Evolutionary conservation across 108 stramenopile genomes (phyloP).

Genomic region (Skeletonema menzelii): DNA sequence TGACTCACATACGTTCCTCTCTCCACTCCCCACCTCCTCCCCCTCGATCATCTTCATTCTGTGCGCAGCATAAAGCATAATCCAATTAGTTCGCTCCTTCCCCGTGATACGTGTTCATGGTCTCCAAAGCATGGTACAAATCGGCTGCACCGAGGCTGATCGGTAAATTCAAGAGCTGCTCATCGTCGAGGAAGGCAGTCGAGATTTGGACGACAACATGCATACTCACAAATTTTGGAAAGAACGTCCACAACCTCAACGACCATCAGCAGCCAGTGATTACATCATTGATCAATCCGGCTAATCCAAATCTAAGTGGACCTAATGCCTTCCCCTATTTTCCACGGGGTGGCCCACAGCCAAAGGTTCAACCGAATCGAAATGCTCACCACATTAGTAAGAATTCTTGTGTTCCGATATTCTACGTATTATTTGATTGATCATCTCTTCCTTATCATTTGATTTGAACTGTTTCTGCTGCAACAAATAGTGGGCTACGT

Average conservation of each 20-base stretch:
- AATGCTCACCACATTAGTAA: conserved; percentile 42
- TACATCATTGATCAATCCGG: conserved; percentile 59
- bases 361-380: conserved; percentile 1
- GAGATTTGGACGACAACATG: conserved; percentile 84
- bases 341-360: conserved; percentile 49
- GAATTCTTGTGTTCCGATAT: too few relatives aligned
- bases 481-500: conserved; percentile 58
- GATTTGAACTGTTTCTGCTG: too few relatives aligned
- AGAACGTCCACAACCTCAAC: neutral
- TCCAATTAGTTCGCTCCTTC: too few relatives aligned
- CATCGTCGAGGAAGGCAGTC: conserved; percentile 16
- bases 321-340: conserved; percentile 76
- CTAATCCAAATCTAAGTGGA: conserved; percentile 72
- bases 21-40: too few relatives aligned
- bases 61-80: too few relatives aligned
- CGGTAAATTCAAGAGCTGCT: conserved; percentile 17
- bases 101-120: conserved; percentile 7
- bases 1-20: too few relatives aligned
- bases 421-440: too few relatives aligned
- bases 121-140: conserved; percentile 64
- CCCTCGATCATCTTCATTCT: too few relatives aligned
- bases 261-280: neutral
- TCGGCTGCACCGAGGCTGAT: conserved; percentile 37
- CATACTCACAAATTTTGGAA: conserved; percentile 70
- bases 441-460: too few relatives aligned